Conservation (phyloP, 2,329 filamentous ascomycete genomes). For the Neonectria ditissima region DNA sequence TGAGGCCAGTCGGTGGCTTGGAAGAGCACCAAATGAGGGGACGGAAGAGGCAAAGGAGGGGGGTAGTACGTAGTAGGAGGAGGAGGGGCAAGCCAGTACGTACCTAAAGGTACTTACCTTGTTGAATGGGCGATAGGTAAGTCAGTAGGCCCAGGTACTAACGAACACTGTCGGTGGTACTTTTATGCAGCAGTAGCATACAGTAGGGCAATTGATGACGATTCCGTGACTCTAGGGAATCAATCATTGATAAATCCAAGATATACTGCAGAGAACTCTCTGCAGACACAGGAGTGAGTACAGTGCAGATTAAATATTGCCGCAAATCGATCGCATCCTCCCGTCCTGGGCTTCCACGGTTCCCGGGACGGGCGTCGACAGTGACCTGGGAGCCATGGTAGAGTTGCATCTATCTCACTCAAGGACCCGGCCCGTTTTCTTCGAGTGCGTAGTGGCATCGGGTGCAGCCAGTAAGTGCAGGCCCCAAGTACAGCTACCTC, state of each 20-base stretch:
- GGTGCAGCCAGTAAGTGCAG: neutral
- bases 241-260: neutral
- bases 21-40: constrained; percentile 35
- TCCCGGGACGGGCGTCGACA: neutral
- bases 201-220: neutral
- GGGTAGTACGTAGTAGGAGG: neutral
- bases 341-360: neutral
- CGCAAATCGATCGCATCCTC: constrained; percentile 10
- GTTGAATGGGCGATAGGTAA: neutral
- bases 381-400: neutral
- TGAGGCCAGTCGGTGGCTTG: constrained; percentile 15
- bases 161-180: neutral
- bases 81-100: constrained; percentile 27
- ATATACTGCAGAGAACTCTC: neutral
- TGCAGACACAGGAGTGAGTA: neutral
- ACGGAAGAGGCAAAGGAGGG: constrained; percentile 16
- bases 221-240: neutral
- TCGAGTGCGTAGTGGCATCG: neutral
- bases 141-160: too few relatives aligned
- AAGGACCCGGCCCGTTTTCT: constrained; percentile 24
- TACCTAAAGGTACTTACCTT: too few relatives aligned
- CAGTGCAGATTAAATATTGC: constrained; percentile 21
- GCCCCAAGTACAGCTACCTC: constrained; percentile 20
- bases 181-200: too few relatives aligned
- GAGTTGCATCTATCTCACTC: constrained; percentile 9